phyloP scores from a whole-genome alignment of 2,329 filamentous ascomycete genomes.

The Diaporthe humulicola region DNA sequence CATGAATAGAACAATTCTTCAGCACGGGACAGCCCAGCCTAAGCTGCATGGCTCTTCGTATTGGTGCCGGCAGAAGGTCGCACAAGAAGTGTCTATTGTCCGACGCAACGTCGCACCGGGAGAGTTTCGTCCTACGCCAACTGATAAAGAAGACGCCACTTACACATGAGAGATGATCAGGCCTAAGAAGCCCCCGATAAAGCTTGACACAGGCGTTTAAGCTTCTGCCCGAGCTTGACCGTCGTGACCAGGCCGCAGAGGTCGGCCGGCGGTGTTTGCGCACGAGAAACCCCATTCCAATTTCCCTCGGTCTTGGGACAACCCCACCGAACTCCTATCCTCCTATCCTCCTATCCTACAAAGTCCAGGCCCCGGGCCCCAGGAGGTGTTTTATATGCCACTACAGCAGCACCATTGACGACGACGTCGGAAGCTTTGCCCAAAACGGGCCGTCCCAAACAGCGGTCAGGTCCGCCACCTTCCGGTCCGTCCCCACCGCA shows the following conservation, averaged over 20 bases:
- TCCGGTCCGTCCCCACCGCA: constrained; percentile 5
- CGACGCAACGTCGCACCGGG: constrained; percentile 3
- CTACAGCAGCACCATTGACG: constrained; percentile 6
- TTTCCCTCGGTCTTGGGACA: constrained; percentile 24
- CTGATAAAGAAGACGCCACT: constrained; percentile 14
- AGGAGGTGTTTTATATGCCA: not conserved
- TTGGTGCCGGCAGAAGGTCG: not conserved
- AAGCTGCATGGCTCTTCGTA: constrained; percentile 11
- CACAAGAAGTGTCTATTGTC: constrained; percentile 11
- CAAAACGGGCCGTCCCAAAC: constrained; percentile 8
- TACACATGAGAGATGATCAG: not conserved
- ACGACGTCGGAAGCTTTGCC: constrained; percentile 1
- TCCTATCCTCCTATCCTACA: constrained; percentile 20
- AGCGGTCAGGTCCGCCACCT: constrained; percentile 21
- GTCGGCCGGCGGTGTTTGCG: constrained; percentile 31
- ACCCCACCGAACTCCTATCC: constrained; percentile 24
- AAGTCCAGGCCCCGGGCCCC: not conserved
- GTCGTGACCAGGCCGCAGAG: not conserved
- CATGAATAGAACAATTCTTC: not conserved
- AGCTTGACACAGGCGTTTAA: constrained; percentile 26
- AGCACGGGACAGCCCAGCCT: not conserved
- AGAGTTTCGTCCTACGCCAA: not conserved
- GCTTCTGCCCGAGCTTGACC: constrained; percentile 18
- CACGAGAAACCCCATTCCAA: constrained; percentile 32
- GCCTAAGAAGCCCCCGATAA: not conserved